phyloP scores from a whole-genome alignment of 108 stramenopile genomes.

The Fistulifera solaris region DNA sequence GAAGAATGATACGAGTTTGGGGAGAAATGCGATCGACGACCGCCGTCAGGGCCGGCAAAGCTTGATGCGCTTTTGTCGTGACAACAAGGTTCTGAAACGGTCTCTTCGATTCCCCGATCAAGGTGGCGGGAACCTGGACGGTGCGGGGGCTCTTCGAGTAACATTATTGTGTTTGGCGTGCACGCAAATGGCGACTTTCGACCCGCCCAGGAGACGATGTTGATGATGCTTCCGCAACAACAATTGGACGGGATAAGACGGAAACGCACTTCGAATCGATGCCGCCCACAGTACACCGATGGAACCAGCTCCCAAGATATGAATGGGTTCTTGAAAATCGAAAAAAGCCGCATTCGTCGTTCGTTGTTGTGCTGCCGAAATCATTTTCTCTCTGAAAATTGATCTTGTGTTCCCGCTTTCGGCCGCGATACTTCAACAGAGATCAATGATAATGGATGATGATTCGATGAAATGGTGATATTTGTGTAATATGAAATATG shows the following conservation, averaged over 20 bases:
- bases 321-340: conserved; percentile 43
- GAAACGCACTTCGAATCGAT: conserved; percentile 28
- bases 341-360: conserved; percentile 54
- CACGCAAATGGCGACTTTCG: conserved; percentile 12
- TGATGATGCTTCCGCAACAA: conserved; percentile 23
- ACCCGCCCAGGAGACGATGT: not conserved
- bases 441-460: too few species aligned
- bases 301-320: conserved; percentile 43
- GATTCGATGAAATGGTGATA: too few species aligned
- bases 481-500: too few species aligned
- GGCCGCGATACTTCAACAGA: too few species aligned
- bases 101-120: conserved; percentile 7
- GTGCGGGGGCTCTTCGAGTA: not conserved
- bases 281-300: conserved; percentile 35
- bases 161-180: not conserved
- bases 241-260: conserved; percentile 27
- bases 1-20: conserved; percentile 14
- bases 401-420: too few species aligned
- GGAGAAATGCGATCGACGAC: conserved; percentile 15
- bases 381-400: too few species aligned
- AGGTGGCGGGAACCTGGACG: conserved; percentile 11
- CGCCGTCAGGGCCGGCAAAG: conserved; percentile 22
- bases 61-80: conserved; percentile 43
- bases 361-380: too few species aligned
- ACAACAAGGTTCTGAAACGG: conserved; percentile 30